phyloP scores from a whole-genome alignment of 352 stramenopile genomes.

The Pythium sp. region DNA sequence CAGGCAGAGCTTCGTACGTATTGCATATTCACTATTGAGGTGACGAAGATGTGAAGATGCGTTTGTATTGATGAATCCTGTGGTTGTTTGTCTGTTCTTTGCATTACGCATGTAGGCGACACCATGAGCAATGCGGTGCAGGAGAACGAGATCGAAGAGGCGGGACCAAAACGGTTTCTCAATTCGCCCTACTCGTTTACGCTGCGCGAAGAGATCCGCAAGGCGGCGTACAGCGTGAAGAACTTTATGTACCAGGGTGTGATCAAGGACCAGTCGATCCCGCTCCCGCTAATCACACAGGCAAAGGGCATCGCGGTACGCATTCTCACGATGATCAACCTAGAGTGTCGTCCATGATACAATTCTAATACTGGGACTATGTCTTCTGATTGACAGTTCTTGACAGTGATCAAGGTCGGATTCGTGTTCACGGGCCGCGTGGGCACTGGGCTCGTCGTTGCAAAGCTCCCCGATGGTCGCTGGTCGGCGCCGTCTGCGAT shows the following conservation, averaged over 20 bases:
- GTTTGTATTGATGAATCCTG: background rate
- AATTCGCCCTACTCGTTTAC: slow-evolving; percentile 89
- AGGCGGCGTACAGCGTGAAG: slow-evolving; percentile 91
- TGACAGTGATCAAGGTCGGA: slow-evolving; percentile 91
- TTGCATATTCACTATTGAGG: background rate
- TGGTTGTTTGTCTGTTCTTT: background rate
- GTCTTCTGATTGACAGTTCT: slow-evolving; percentile 47
- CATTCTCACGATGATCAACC: background rate
- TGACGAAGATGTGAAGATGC: background rate
- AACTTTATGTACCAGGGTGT: slow-evolving; percentile 89
- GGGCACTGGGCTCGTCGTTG: slow-evolving; percentile 93
- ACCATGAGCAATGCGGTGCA: slow-evolving; percentile 84
- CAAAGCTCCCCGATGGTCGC: slow-evolving; percentile 88
- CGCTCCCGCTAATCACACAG: slow-evolving; percentile 80
- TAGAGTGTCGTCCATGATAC: background rate
- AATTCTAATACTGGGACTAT: background rate
- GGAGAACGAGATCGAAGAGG: slow-evolving; percentile 63
- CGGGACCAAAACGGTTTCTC: slow-evolving; percentile 66
- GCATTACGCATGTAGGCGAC: slow-evolving; percentile 26
- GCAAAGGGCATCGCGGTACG: slow-evolving; percentile 88
- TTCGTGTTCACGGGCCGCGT: slow-evolving; percentile 85
- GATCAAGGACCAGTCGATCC: slow-evolving; percentile 90
- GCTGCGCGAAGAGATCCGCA: slow-evolving; percentile 90
- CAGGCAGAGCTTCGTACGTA: slow-evolving; percentile 67
- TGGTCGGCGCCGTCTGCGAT: slow-evolving; percentile 96